A percentile compares a stretch with the other conserved stretches of the same genome.
Conservation (phyloP, 2,329 filamentous ascomycete genomes). For the Tolypocladium cylindrosporum region DNA sequence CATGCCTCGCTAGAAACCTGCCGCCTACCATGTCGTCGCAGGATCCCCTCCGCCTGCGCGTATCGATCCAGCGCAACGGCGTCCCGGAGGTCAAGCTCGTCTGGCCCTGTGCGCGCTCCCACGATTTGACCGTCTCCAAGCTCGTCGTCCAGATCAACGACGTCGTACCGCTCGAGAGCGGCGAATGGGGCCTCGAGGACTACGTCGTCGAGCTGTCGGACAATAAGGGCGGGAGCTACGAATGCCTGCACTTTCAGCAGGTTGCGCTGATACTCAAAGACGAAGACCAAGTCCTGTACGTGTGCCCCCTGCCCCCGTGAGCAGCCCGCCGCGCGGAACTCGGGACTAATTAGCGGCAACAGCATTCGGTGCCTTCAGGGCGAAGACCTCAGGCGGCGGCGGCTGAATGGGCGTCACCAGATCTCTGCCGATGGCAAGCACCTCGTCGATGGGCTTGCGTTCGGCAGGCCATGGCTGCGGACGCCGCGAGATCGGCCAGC, state of each 20-base stretch:
- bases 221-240: constrained; percentile 52
- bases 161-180: constrained; percentile 69
- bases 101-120: constrained; percentile 52
- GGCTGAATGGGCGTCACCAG: constrained; percentile 68
- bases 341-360: neutral
- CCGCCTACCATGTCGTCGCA: constrained; percentile 14
- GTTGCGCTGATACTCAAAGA: constrained; percentile 63
- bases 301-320: neutral
- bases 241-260: constrained; percentile 78
- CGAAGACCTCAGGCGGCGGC: constrained; percentile 63
- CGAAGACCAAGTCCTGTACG: constrained; percentile 74
- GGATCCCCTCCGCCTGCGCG: constrained; percentile 53
- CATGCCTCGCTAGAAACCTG: constrained; percentile 9
- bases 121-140: constrained; percentile 60
- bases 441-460: constrained; percentile 76
- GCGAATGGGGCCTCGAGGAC: constrained; percentile 79
- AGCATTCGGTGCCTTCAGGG: constrained; percentile 72
- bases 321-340: no score
- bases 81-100: constrained; percentile 64
- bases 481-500: constrained; percentile 50
- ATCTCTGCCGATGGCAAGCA: constrained; percentile 71
- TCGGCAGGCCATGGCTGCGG: constrained; percentile 63
- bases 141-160: constrained; percentile 73
- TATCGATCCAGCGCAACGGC: constrained; percentile 62
- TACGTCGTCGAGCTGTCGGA: constrained; percentile 69